Conservation (phyloP, 768 basidiomycete genomes). For the Suillus subalutaceus region DNA sequence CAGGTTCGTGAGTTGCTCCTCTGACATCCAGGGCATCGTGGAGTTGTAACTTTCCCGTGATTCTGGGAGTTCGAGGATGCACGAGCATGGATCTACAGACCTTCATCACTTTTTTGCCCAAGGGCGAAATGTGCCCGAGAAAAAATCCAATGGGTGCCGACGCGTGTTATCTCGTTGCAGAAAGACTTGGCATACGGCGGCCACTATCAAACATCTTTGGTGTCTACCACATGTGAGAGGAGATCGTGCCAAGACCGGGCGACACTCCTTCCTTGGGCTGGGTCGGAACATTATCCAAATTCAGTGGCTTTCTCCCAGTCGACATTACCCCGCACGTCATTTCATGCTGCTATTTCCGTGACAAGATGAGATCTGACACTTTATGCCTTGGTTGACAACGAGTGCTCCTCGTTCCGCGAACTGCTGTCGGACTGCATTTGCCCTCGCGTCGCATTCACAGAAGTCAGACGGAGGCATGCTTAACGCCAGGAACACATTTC, state of each 20-base stretch:
- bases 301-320: background rate
- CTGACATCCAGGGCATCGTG: background rate
- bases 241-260: background rate
- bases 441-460: background rate
- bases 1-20: background rate
- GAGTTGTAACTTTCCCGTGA: background rate
- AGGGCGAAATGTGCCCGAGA: background rate
- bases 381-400: background rate
- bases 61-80: background rate
- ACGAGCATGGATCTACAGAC: background rate
- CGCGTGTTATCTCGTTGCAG: background rate
- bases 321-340: background rate
- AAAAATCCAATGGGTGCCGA: background rate
- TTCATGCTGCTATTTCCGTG: background rate
- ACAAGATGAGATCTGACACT: background rate
- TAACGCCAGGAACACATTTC: background rate
- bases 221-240: background rate
- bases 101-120: background rate
- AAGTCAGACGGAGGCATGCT: background rate
- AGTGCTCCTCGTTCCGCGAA: background rate
- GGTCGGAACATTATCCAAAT: background rate
- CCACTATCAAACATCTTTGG: background rate
- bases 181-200: background rate
- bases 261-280: background rate
- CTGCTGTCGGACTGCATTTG: background rate